These are phyloP conservation scores for Rhododendron vialii DNA, from an alignment of 148 eudicot genomes.

Conservation along the genomic window DNA sequence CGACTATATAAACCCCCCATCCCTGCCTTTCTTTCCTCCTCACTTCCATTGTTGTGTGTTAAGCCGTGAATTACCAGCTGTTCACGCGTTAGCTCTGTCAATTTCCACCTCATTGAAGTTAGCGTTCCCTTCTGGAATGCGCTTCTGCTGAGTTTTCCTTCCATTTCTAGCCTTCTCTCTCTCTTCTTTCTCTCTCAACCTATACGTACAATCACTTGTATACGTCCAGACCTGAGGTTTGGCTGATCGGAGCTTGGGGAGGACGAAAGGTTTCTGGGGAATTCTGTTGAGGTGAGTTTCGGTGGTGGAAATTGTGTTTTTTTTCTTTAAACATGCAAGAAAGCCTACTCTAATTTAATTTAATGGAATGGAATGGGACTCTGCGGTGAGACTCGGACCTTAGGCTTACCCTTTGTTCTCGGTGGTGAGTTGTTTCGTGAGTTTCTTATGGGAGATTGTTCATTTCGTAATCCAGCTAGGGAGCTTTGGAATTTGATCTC, in stretches of 20 bases:
- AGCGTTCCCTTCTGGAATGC: constrained; percentile 14
- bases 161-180: neutral
- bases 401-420: no score
- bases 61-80: neutral
- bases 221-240: neutral
- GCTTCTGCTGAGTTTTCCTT: constrained; percentile 11
- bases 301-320: neutral
- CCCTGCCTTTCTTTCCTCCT: neutral
- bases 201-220: neutral
- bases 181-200: neutral
- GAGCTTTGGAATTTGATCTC: neutral
- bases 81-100: neutral
- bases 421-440: neutral
- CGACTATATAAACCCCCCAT: constrained; percentile 22
- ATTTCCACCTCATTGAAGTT: constrained; percentile 7
- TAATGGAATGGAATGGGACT: neutral
- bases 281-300: constrained; percentile 4
- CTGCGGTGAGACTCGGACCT: no score
- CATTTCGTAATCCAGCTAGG: neutral
- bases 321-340: neutral
- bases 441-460: neutral
- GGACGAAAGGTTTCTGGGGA: neutral
- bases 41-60: neutral
- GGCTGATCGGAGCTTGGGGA: neutral
- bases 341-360: no score